phyloP scores from a whole-genome alignment of 148 eudicot genomes.

The Arbutus unedo region DNA sequence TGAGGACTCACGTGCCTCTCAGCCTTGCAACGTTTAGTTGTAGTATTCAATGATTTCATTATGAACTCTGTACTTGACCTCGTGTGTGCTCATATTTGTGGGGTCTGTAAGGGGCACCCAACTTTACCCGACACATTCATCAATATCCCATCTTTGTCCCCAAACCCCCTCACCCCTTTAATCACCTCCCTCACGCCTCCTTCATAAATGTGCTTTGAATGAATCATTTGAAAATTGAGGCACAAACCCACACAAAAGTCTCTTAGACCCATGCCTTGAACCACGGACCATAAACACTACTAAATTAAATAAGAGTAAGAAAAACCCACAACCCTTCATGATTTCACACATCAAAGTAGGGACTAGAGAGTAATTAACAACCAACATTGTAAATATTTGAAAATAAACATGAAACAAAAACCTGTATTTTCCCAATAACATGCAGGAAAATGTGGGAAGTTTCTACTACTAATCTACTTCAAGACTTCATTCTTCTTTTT shows the following conservation, averaged over 20 bases:
- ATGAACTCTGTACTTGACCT: conserved; percentile 36
- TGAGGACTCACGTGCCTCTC: conserved; percentile 22
- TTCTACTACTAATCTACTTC: conserved; percentile 8
- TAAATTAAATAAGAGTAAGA: neutral
- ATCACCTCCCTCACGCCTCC: conserved; percentile 23
- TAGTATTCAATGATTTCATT: conserved; percentile 23
- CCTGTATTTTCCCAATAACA: conserved; percentile 14
- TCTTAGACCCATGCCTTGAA: conserved; percentile 36
- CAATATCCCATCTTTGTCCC: conserved; percentile 37
- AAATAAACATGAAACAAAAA: neutral
- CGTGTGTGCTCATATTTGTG: conserved; percentile 46
- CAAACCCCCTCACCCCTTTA: neutral
- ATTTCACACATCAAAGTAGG: too few relatives aligned
- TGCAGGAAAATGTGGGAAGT: neutral
- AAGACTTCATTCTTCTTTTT: neutral
- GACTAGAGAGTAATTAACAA: neutral
- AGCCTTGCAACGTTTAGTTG: conserved; percentile 14
- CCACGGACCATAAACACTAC: conserved; percentile 16
- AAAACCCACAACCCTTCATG: neutral
- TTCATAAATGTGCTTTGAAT: conserved; percentile 25
- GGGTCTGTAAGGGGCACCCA: conserved; percentile 26
- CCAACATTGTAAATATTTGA: neutral
- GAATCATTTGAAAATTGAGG: conserved; percentile 19
- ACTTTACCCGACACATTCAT: conserved; percentile 40
- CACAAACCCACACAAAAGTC: neutral